A percentile compares a stretch with the other conserved stretches of the same genome.
Conservation (phyloP, 768 basidiomycete species). For the Arthromyces matolae region DNA sequence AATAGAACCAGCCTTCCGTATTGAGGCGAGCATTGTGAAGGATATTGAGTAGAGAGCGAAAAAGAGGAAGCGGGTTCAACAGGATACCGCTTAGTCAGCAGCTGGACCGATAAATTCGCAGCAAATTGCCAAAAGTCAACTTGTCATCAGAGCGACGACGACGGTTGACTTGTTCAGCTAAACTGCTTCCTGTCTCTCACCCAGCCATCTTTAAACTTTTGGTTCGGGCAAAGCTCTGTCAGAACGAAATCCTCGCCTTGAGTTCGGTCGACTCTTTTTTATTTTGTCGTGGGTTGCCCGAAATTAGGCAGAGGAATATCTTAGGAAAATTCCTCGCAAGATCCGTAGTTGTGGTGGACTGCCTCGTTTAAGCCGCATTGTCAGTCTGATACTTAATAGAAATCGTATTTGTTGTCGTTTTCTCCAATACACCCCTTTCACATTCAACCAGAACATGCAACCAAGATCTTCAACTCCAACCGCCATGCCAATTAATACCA, state of each 20-base stretch:
- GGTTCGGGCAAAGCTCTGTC: slow-evolving; percentile 54
- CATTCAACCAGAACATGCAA: no score
- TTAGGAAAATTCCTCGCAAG: slow-evolving; percentile 5
- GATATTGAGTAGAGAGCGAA: slow-evolving; percentile 20
- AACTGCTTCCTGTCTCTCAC: slow-evolving; percentile 70
- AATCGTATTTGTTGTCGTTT: no score
- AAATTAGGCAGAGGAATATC: slow-evolving; percentile 81
- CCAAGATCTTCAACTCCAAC: slow-evolving; percentile 28
- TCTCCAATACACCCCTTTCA: no score
- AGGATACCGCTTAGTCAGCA: slow-evolving; percentile 44
- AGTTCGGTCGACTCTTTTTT: slow-evolving; percentile 73
- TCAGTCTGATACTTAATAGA: no score
- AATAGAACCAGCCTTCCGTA: slow-evolving; percentile 61
- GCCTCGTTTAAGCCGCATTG: slow-evolving; percentile 14
- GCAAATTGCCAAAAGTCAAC: slow-evolving; percentile 12
- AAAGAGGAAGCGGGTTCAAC: slow-evolving; percentile 15
- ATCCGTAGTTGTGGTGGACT: slow-evolving; percentile 5
- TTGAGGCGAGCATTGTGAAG: slow-evolving; percentile 60
- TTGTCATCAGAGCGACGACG: slow-evolving; percentile 69
- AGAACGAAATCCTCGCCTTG: slow-evolving; percentile 70
- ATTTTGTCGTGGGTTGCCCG: slow-evolving; percentile 53
- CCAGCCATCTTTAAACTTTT: slow-evolving; percentile 31
- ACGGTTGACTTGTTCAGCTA: slow-evolving; percentile 54
- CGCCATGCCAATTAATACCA: slow-evolving; percentile 24
- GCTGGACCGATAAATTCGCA: slow-evolving; percentile 9